Evolutionary conservation across 2,329 filamentous ascomycete genomes (phyloP).

Genomic region (Nemania serpens): DNA sequence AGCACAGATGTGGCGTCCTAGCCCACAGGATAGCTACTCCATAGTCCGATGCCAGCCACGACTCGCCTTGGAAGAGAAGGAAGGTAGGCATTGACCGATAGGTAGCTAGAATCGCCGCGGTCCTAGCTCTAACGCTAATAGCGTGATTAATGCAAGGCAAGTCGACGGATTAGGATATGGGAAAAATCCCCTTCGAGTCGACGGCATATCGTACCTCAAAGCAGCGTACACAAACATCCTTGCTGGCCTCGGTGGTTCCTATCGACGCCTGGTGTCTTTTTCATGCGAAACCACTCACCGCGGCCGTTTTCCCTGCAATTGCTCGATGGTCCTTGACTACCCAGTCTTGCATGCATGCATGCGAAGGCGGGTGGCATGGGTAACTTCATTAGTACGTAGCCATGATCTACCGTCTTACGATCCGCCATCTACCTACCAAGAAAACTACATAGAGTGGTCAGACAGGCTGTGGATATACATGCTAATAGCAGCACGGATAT

Average conservation of each 20-base stretch:
- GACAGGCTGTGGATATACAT: too few species aligned
- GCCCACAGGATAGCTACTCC: not conserved
- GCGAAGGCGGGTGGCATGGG: constrained; percentile 13
- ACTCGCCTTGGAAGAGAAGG: not conserved
- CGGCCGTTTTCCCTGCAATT: constrained; percentile 1
- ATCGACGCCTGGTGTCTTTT: not conserved
- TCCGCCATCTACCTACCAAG: not conserved
- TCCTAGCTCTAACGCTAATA: not conserved
- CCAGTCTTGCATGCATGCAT: constrained; percentile 23
- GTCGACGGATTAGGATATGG: constrained; percentile 22
- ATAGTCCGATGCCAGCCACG: not conserved
- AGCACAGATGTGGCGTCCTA: constrained; percentile 9
- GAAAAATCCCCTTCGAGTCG: constrained; percentile 16
- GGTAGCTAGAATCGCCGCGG: not conserved
- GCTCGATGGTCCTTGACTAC: too few species aligned
- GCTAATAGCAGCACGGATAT: not conserved
- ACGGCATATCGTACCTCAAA: constrained; percentile 8
- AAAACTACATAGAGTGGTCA: too few species aligned
- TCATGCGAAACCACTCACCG: constrained; percentile 1
- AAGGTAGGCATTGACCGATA: not conserved
- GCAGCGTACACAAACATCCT: constrained; percentile 2
- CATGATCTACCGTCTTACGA: not conserved
- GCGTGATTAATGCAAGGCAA: constrained; percentile 16
- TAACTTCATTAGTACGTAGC: constrained; percentile 7
- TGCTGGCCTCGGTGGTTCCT: not conserved